Conservation (phyloP, 2,329 filamentous ascomycete species). For the Alternaria brassicae region DNA sequence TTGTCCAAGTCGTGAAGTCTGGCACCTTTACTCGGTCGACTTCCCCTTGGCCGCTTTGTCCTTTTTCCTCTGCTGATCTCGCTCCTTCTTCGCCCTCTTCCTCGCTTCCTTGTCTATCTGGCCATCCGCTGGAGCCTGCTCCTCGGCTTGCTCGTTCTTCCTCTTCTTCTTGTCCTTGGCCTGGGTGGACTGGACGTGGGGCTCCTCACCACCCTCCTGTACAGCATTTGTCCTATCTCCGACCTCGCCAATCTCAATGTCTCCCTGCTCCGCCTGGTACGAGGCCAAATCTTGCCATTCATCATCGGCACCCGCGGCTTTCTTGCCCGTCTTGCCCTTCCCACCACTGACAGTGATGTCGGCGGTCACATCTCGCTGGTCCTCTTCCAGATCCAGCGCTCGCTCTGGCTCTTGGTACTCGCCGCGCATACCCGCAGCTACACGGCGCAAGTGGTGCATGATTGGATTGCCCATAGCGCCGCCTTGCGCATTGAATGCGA, state of each 20-base stretch:
- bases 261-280: conserved; percentile 51
- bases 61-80: conserved; percentile 54
- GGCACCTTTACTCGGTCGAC: conserved; percentile 20
- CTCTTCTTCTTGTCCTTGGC: conserved; percentile 43
- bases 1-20: conserved; percentile 1
- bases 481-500: conserved; percentile 52
- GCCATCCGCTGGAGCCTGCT: conserved; percentile 1
- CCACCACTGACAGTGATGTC: conserved; percentile 2
- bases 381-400: conserved; percentile 50
- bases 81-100: conserved; percentile 64
- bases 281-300: conserved; percentile 55
- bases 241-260: conserved; percentile 52
- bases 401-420: conserved; percentile 58
- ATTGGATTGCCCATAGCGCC: conserved; percentile 57
- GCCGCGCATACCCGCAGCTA: conserved; percentile 61
- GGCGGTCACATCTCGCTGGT: conserved; percentile 8
- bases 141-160: conserved; percentile 31
- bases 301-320: conserved; percentile 17
- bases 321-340: conserved; percentile 22
- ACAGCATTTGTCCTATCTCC: conserved; percentile 47
- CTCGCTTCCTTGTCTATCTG: conserved; percentile 60
- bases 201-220: conserved; percentile 37
- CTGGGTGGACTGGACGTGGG: conserved; percentile 31
- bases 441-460: conserved; percentile 61
- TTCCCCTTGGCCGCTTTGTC: conserved; percentile 44